These are phyloP conservation scores for Chondrostereum purpureum DNA, from an alignment of 1,284 basidiomycete genomes.

Conservation along the genomic window DNA sequence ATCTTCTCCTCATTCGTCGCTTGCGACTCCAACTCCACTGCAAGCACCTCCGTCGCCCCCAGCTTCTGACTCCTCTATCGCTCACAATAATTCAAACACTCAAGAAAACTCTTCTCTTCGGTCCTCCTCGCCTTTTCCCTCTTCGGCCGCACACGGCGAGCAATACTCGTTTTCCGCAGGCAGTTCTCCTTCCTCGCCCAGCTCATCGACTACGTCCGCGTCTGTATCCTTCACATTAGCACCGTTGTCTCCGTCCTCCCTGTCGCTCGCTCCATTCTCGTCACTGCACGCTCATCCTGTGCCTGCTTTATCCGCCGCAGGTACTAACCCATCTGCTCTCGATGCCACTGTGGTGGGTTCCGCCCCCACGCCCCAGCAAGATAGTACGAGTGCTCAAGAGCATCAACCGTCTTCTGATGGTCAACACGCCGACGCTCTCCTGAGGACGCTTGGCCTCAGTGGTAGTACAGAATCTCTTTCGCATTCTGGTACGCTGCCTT, in stretches of 20 bases:
- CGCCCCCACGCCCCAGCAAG: too few species aligned
- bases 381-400: too few species aligned
- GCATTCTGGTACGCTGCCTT: background rate
- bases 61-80: background rate
- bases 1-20: background rate
- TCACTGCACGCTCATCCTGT: too few species aligned
- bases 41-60: background rate
- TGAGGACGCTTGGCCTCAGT: background rate
- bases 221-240: background rate
- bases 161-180: background rate
- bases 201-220: conserved; percentile 1
- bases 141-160: background rate
- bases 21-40: background rate
- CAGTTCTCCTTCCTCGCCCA: conserved; percentile 1
- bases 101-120: background rate
- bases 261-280: background rate
- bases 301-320: background rate
- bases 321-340: background rate
- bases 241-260: background rate
- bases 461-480: background rate
- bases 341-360: background rate
- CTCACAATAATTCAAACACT: background rate
- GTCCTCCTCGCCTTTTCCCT: background rate
- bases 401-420: too few species aligned
- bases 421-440: too few species aligned